Conservation (phyloP, 1,284 basidiomycete species). For the Trichosporon sp. region DNA sequence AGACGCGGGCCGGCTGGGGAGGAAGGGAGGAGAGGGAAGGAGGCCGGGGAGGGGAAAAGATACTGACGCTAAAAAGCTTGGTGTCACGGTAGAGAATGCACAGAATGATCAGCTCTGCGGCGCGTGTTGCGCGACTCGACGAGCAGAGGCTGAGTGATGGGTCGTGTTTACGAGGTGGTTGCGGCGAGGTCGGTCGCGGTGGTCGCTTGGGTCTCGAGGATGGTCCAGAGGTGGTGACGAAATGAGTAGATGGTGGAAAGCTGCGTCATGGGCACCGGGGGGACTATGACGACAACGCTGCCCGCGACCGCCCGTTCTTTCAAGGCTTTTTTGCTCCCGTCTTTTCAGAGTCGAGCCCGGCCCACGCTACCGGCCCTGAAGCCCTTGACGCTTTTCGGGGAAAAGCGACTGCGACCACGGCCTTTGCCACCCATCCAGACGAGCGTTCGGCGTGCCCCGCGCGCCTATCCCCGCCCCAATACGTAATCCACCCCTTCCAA, state of each 20-base stretch:
- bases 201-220: neutral
- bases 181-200: neutral
- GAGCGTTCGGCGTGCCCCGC: neutral
- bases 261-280: neutral
- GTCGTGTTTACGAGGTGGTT: neutral
- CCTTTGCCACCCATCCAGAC: neutral
- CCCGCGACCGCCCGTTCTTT: neutral
- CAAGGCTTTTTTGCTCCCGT: neutral
- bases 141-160: neutral
- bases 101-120: neutral
- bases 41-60: neutral
- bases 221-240: neutral
- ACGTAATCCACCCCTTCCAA: neutral
- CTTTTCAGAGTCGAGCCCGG: neutral
- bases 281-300: neutral
- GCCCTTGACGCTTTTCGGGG: neutral
- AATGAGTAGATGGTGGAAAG: slow-evolving; percentile 1
- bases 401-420: neutral
- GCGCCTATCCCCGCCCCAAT: neutral
- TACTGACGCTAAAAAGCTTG: slow-evolving; percentile 1
- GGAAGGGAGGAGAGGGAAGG: neutral
- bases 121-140: neutral
- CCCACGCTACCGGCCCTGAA: neutral
- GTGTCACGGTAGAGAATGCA: neutral
- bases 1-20: neutral